phyloP scores from a whole-genome alignment of 352 stramenopile genomes.

The Phytophthora constricta region DNA sequence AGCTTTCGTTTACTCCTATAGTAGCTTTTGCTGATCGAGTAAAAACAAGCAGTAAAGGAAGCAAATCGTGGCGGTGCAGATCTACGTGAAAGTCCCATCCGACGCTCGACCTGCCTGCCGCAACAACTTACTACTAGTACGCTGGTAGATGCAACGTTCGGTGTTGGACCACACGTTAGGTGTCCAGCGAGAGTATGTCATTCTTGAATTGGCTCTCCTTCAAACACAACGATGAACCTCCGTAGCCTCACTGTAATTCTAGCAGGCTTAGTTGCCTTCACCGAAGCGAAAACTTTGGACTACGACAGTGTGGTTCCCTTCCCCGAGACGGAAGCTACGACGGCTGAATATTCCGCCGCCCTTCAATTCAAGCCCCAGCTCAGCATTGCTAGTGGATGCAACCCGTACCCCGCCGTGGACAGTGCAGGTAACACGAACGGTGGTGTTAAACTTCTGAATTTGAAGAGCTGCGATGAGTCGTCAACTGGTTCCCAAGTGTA shows the following conservation, averaged over 20 bases:
- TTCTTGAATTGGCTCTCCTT: background rate
- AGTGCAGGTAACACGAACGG: conserved; percentile 19
- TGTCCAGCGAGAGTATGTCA: background rate
- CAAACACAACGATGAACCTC: background rate
- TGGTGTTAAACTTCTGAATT: conserved; percentile 10
- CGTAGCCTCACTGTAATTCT: background rate
- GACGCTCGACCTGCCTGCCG: too few species aligned
- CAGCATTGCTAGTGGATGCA: conserved; percentile 16
- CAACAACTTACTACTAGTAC: too few species aligned
- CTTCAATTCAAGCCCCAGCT: conserved; percentile 28
- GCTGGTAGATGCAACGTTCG: too few species aligned
- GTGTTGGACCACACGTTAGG: too few species aligned
- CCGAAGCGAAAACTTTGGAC: conserved; percentile 7
- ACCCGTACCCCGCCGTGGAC: conserved; percentile 24
- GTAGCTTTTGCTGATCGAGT: too few species aligned
- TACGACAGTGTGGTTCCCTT: conserved; percentile 19
- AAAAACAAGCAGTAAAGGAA: too few species aligned
- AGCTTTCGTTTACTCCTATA: too few species aligned
- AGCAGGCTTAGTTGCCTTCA: background rate
- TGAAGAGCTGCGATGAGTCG: conserved; percentile 7
- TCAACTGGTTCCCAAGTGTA: conserved; percentile 28
- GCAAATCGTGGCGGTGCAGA: too few species aligned
- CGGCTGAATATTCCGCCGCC: background rate
- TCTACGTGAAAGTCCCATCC: too few species aligned
- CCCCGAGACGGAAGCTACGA: conserved; percentile 7